Percentiles rank a stretch among this genome's conserved stretches.
Conservation (phyloP, 495 filamentous ascomycete genomes). For the Neurospora intermedia region DNA sequence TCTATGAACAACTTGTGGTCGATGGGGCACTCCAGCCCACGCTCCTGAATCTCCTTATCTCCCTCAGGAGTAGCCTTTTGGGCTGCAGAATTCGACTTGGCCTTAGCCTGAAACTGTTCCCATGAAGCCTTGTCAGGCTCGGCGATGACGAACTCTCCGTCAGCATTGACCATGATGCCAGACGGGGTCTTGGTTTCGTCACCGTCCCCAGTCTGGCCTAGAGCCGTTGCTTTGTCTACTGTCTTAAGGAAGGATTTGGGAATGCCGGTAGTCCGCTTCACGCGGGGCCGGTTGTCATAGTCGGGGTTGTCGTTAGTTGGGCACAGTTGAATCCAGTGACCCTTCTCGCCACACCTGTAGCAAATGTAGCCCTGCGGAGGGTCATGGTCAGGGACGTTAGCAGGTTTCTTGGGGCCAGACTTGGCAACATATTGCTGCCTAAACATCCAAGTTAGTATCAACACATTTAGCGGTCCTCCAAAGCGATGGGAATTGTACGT, state of each 20-base stretch:
- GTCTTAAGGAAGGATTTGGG: conserved; percentile 87
- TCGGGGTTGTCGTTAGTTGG: conserved; percentile 96
- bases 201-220: conserved; percentile 61
- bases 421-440: conserved; percentile 45
- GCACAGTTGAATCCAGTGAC: conserved; percentile 96
- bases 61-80: conserved; percentile 57
- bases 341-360: conserved; percentile 96
- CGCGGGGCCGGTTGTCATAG: conserved; percentile 78
- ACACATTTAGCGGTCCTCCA: background rate
- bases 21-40: conserved; percentile 83
- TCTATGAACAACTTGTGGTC: conserved; percentile 95
- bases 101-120: conserved; percentile 92
- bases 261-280: conserved; percentile 94
- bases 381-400: conserved; percentile 77
- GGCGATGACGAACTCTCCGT: conserved; percentile 92
- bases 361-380: conserved; percentile 91
- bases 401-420: conserved; percentile 46
- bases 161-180: conserved; percentile 91
- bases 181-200: conserved; percentile 66
- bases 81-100: conserved; percentile 70
- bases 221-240: conserved; percentile 75
- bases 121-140: conserved; percentile 89
- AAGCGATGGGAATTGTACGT: conserved; percentile 30
- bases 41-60: conserved; percentile 69
- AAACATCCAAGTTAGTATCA: conserved; percentile 26